Percentiles rank a stretch among this genome's conserved stretches.
phyloP scores from a whole-genome alignment of 2,329 filamentous ascomycete genomes.

The Aquanectria penicillioides region DNA sequence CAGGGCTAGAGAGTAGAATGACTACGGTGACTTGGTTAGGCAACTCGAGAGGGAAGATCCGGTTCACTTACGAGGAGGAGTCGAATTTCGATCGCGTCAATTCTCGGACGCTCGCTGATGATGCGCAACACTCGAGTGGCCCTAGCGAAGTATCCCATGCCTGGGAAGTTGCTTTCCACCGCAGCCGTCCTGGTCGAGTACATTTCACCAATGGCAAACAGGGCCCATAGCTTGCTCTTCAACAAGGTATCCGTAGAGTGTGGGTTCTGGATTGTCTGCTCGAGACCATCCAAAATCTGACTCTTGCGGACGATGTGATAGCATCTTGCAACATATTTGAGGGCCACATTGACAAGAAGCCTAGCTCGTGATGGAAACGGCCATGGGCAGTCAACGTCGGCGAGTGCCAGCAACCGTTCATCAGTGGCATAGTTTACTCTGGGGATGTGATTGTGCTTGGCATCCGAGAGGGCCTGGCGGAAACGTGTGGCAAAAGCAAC shows the following conservation, averaged over 20 bases:
- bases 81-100: conserved; percentile 55
- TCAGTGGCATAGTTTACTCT: conserved; percentile 48
- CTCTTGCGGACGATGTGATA: conserved; percentile 55
- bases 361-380: conserved; percentile 48
- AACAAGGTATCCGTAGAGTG: conserved; percentile 45
- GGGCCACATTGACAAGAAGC: conserved; percentile 48
- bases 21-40: conserved; percentile 38
- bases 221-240: conserved; percentile 53
- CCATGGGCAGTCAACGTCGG: conserved; percentile 48
- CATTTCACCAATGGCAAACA: conserved; percentile 58
- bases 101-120: conserved; percentile 52
- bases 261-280: conserved; percentile 49
- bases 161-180: conserved; percentile 51
- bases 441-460: conserved; percentile 45
- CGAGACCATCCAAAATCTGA: conserved; percentile 48
- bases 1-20: conserved; percentile 55
- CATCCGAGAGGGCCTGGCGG: conserved; percentile 46
- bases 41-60: not conserved
- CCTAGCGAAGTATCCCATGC: conserved; percentile 54
- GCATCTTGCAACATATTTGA: conserved; percentile 51
- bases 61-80: conserved; percentile 52
- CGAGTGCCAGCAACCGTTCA: conserved; percentile 39
- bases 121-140: conserved; percentile 52
- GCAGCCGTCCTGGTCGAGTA: conserved; percentile 53
- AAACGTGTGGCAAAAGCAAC: conserved; percentile 50